Evolutionary conservation across 768 basidiomycete species (phyloP).

Genomic region (Pleurotus eryngii): DNA sequence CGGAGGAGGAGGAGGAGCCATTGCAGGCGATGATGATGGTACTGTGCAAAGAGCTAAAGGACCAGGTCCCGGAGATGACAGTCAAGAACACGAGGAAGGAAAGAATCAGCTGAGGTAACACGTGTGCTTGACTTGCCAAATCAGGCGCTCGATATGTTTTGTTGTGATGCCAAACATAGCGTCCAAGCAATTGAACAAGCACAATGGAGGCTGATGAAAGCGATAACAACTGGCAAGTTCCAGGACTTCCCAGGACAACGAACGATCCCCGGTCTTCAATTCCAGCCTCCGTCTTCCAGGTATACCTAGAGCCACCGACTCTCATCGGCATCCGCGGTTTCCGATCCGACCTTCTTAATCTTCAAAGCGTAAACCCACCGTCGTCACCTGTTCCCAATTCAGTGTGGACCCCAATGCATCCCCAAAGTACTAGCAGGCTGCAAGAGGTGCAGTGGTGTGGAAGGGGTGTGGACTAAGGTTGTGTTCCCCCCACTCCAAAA

Average conservation of each 20-base stretch:
- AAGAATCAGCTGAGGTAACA: conserved; percentile 21
- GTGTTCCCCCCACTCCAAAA: too few species aligned
- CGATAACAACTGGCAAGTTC: too few species aligned
- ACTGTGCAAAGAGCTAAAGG: conserved; percentile 12
- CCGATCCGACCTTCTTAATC: background rate
- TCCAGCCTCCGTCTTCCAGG: background rate
- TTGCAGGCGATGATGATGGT: conserved; percentile 28
- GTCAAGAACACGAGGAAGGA: conserved; percentile 9
- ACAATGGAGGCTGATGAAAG: too few species aligned
- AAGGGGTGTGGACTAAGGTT: too few species aligned
- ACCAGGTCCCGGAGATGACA: conserved; percentile 20
- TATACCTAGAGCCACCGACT: background rate
- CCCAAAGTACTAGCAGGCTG: too few species aligned
- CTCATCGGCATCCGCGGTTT: background rate
- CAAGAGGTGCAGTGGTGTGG: too few species aligned
- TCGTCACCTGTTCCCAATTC: background rate
- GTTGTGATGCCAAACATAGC: background rate
- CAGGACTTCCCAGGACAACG: too few species aligned
- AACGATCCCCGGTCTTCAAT: background rate
- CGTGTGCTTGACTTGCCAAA: conserved; percentile 16
- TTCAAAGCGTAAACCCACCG: background rate
- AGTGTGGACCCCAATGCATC: too few species aligned
- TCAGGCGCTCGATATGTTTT: conserved; percentile 4
- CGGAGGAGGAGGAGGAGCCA: conserved; percentile 53
- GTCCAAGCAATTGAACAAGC: too few species aligned